Percentiles rank a stretch among this genome's conserved stretches.
These are phyloP conservation scores for Penicillium atrosanguineum DNA, from an alignment of 495 filamentous ascomycete species.

Conservation along the genomic window DNA sequence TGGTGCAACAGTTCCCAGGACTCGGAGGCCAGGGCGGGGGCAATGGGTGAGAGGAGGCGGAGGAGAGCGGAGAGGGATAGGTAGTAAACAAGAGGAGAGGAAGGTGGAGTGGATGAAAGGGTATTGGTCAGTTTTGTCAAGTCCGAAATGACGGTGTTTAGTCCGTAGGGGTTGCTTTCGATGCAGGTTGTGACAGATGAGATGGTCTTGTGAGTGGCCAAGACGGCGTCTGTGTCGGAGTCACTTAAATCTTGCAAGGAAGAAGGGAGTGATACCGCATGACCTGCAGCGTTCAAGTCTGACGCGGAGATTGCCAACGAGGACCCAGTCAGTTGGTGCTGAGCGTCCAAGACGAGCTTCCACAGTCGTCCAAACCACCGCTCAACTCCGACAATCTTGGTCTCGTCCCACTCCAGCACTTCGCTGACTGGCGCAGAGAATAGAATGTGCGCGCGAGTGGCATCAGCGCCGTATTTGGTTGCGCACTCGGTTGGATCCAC, in stretches of 20 bases:
- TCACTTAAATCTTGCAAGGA: slow-evolving; percentile 37
- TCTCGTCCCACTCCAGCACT: slow-evolving; percentile 82
- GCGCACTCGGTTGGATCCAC: slow-evolving; percentile 78
- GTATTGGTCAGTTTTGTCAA: slow-evolving; percentile 75
- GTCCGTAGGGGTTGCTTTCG: slow-evolving; percentile 59
- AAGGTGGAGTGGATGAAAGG: slow-evolving; percentile 41
- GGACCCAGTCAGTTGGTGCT: slow-evolving; percentile 23
- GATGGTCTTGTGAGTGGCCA: slow-evolving; percentile 65
- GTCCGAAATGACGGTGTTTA: slow-evolving; percentile 82
- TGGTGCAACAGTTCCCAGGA: slow-evolving; percentile 64
- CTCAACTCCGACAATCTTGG: slow-evolving; percentile 75
- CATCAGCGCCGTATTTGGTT: slow-evolving; percentile 72
- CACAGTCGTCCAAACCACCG: slow-evolving; percentile 72
- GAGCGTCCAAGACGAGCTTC: slow-evolving; percentile 49
- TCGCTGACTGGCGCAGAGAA: slow-evolving; percentile 84
- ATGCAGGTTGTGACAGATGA: slow-evolving; percentile 66
- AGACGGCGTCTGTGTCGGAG: slow-evolving; percentile 57
- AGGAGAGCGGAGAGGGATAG: slow-evolving; percentile 52
- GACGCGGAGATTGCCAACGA: slow-evolving; percentile 18
- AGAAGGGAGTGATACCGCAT: slow-evolving; percentile 24
- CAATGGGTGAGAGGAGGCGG: slow-evolving; percentile 71
- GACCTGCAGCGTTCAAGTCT: slow-evolving; percentile 18
- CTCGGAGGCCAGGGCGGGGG: slow-evolving; percentile 76
- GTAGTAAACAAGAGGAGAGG: slow-evolving; percentile 33
- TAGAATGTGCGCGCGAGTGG: slow-evolving; percentile 79